Conservation (phyloP, 164 flowering plant genomes). For the Kalanchoe fedtschenkoi region DNA sequence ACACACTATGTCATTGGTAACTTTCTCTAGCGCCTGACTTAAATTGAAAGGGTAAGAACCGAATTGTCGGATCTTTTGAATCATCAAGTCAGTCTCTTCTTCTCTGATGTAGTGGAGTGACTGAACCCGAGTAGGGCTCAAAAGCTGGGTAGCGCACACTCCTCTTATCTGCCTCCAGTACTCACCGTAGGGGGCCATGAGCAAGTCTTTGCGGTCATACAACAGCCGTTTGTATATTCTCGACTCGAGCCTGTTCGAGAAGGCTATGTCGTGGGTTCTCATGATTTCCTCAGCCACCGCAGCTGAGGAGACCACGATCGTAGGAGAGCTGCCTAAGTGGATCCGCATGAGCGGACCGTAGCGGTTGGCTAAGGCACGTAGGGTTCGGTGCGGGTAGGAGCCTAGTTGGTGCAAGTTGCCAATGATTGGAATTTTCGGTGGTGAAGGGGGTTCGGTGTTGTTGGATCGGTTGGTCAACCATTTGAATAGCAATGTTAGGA, state of each 20-base stretch:
- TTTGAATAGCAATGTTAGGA: neutral
- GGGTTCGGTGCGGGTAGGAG: constrained; percentile 7
- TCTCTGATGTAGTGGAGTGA: neutral
- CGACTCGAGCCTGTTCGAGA: neutral
- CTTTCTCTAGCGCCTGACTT: neutral
- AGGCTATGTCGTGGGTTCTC: constrained; percentile 9
- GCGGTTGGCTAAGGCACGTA: neutral
- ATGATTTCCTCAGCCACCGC: constrained; percentile 6
- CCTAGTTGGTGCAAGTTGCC: constrained; percentile 14
- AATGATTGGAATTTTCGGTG: constrained; percentile 8
- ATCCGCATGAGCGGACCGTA: constrained; percentile 9
- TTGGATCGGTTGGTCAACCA: neutral
- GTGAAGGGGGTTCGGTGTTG: constrained; percentile 4
- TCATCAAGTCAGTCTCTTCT: constrained; percentile 2
- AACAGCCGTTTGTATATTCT: neutral
- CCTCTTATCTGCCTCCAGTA: constrained; percentile 12
- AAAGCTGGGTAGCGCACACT: constrained; percentile 1
- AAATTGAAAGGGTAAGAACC: neutral
- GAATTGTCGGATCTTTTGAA: neutral
- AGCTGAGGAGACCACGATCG: constrained; percentile 5
- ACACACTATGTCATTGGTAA: neutral
- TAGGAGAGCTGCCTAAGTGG: constrained; percentile 5
- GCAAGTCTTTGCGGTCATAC: constrained; percentile 1
- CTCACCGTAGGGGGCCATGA: constrained; percentile 6
- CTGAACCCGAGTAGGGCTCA: neutral